A percentile compares a stretch with the other conserved stretches of the same genome.
These are phyloP conservation scores for Gautieria morchelliformis DNA, from an alignment of 768 basidiomycete species.

Conservation along the genomic window DNA sequence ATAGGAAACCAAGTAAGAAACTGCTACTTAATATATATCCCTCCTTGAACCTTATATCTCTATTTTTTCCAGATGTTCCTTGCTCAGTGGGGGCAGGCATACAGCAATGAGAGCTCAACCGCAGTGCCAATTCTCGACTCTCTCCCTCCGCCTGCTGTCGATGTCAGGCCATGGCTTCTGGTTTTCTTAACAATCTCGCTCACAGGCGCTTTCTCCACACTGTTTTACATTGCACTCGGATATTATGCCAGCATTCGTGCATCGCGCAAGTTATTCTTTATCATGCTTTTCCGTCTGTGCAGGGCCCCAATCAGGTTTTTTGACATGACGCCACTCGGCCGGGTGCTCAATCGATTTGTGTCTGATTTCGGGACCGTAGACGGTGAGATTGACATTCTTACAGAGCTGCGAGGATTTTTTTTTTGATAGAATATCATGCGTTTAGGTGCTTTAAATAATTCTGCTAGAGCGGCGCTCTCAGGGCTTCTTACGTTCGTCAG, in stretches of 20 bases:
- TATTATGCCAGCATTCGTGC: slow-evolving; percentile 65
- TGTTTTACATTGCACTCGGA: slow-evolving; percentile 50
- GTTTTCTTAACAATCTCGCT: slow-evolving; percentile 55
- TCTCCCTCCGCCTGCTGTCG: slow-evolving; percentile 47
- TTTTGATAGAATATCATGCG: not conserved
- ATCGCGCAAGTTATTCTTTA: slow-evolving; percentile 47
- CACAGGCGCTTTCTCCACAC: slow-evolving; percentile 42
- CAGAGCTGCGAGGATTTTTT: too few relatives aligned
- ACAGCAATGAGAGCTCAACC: slow-evolving; percentile 22
- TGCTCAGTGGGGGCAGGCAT: slow-evolving; percentile 62
- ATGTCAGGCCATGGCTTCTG: slow-evolving; percentile 59
- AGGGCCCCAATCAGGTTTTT: slow-evolving; percentile 63
- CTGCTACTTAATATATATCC: not conserved
- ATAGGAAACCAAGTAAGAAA: slow-evolving; percentile 47
- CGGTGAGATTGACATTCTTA: slow-evolving; percentile 14
- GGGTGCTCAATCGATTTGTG: slow-evolving; percentile 74
- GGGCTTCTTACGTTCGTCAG: slow-evolving; percentile 52
- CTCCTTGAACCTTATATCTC: not conserved
- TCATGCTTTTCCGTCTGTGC: slow-evolving; percentile 44
- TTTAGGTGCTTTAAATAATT: slow-evolving; percentile 36
- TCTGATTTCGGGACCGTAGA: slow-evolving; percentile 72
- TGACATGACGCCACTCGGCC: slow-evolving; percentile 65
- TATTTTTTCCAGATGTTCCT: slow-evolving; percentile 42
- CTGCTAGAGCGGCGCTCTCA: slow-evolving; percentile 43
- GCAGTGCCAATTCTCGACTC: slow-evolving; percentile 8